Evolutionary conservation across 352 stramenopile genomes (phyloP), one percentile per base, ranked within the genome.

Genomic region (Pythium grandisporangium): DNA sequence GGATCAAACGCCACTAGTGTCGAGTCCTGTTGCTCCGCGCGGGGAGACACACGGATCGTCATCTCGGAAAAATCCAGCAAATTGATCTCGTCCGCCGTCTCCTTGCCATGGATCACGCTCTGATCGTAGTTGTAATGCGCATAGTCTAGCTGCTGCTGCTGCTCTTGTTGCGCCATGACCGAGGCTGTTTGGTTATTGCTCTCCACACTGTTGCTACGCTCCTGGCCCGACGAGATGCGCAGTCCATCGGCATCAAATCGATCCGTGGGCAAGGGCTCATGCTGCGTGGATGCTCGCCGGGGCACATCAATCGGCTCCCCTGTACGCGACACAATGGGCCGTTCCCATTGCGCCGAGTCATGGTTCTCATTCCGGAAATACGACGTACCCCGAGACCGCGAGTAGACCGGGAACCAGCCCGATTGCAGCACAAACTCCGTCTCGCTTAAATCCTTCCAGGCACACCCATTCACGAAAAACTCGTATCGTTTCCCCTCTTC

Each of bases 381-480:
- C 25, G 77, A 68, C 1, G 65, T 65, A 37, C 65, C 77, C 4
- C 73, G 73, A 16, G 76, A 83, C 22, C 76, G 73, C 49, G 79
- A 90, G 55, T 69, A 83, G 13, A 93, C 76, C 0, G 79, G 79
- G 41, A 84, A 84, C 70, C 73, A 90, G 6, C 71, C 70, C 0
- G 59, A 54, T 48, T 90, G 65, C 21, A 93, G 68, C 53, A 88
- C 73, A 58, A 88, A 93, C 19, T 90, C 76, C 10, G 80, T 93
- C 58, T 84, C 53, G 23, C 70, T 64, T 30, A 93, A 79, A 24
- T 87, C 73, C 17, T 30, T 57, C 77, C 76, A 93, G 4, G 63
- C 51, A 30, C 62, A 83, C 0, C 77, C 77, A 42, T 93, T 72
- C 45, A 93, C 80, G 42, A 81, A 70, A 30, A 90, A 71, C 23